Evolutionary conservation across 2,329 filamentous ascomycete species (phyloP).

Genomic region (Lasiodiplodia hormozganensis): DNA sequence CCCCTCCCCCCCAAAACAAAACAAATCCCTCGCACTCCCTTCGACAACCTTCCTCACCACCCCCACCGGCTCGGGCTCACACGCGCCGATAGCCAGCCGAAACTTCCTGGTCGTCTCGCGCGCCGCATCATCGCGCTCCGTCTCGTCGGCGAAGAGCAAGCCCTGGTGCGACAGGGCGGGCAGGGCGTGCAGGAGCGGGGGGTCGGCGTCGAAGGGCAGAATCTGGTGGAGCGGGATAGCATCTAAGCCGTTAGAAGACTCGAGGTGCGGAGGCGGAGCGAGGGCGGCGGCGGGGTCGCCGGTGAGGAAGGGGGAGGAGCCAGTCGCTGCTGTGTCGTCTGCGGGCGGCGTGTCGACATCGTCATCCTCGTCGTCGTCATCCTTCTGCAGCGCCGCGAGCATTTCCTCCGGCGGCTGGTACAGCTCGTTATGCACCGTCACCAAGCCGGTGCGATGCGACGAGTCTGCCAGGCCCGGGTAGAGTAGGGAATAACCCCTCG

Average conservation of each 20-base stretch:
- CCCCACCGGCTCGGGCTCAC: constrained; percentile 41
- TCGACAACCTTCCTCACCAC: constrained; percentile 34
- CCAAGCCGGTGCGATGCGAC: constrained; percentile 60
- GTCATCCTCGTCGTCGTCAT: too few species aligned
- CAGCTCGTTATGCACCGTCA: constrained; percentile 80
- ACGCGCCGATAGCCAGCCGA: constrained; percentile 71
- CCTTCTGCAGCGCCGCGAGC: constrained; percentile 32
- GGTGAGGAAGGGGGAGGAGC: constrained; percentile 28
- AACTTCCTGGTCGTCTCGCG: constrained; percentile 65
- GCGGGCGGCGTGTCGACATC: constrained; percentile 31
- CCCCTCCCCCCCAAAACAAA: constrained; percentile 62
- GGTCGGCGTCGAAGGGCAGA: constrained; percentile 48
- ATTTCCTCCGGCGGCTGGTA: constrained; percentile 74
- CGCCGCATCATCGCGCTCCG: constrained; percentile 49
- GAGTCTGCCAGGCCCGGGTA: constrained; percentile 68
- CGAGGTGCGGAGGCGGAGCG: neutral
- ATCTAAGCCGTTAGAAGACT: constrained; percentile 38
- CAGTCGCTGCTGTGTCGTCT: constrained; percentile 29
- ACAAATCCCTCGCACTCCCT: constrained; percentile 66
- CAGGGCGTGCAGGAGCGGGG: constrained; percentile 51
- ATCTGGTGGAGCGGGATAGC: constrained; percentile 13
- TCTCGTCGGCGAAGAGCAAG: constrained; percentile 38
- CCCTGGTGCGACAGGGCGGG: constrained; percentile 72
- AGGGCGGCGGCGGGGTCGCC: constrained; percentile 12
- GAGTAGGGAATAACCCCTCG: constrained; percentile 77